Conservation (phyloP, 192 early-diverging fungal genomes). For the Phlyctochytrium bullatum region DNA sequence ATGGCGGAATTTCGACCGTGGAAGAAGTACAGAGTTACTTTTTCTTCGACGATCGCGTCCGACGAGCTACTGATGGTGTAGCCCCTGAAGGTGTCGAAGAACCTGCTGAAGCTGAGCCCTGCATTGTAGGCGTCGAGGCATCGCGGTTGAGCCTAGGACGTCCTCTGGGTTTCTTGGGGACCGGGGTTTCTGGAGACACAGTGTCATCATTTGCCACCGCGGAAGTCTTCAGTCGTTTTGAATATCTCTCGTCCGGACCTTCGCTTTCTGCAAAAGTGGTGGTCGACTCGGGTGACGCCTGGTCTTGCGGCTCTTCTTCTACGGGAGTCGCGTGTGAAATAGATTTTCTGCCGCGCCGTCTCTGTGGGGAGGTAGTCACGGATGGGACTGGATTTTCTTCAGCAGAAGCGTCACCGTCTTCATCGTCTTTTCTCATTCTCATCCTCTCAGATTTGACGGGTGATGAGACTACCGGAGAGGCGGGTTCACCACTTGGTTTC, state of each 20-base stretch:
- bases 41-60: not conserved
- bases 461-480: not conserved
- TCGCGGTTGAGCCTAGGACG: not conserved
- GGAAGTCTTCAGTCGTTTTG: not conserved
- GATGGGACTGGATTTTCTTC: not conserved
- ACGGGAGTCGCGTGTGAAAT: not conserved
- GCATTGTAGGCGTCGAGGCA: not conserved
- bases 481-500: not conserved
- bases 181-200: not conserved
- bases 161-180: not conserved
- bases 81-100: not conserved
- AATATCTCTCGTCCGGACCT: not conserved
- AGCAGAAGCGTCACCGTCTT: not conserved
- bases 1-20: not conserved
- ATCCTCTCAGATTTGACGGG: not conserved
- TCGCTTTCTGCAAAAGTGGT: not conserved
- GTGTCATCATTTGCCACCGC: not conserved
- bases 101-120: not conserved
- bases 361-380: not conserved
- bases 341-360: not conserved
- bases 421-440: not conserved
- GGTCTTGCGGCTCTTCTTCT: not conserved
- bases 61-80: not conserved
- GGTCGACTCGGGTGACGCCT: not conserved
- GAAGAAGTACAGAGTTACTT: not conserved